Base-by-base conservation (phyloP, 1,284 basidiomycete genomes). In the Leccinum pallidistipes region DNA sequence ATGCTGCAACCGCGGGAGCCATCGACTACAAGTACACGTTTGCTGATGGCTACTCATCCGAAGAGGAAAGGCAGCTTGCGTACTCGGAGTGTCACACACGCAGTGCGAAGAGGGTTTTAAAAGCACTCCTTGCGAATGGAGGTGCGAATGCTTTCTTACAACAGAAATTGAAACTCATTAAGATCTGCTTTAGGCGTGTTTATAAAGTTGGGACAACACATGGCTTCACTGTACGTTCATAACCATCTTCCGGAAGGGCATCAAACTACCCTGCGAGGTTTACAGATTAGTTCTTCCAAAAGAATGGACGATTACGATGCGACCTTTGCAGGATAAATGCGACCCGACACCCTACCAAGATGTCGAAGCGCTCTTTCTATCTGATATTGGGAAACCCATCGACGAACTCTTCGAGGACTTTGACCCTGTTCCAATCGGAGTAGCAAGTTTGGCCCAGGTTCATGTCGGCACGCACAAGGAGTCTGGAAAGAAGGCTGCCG, bases 361-460 rank as follows among this genome's bases (percentile, higher is more conserved):
- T 62, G 72, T 95, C 4, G 83, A 92, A 68, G 76, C 75, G 3
- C 79, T 95, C 59, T 92, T 95, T 74, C 66, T 87, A 14, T 79
- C 80, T 5, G 93, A 95, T 71, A 87, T 92, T 71, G 92, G 91
- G 8, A 71, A 75, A 38, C 78, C 83, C 0, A 81, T 92, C 40
- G 77, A 78, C 2, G 87, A 90, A 9, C 71, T 90, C 40, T 93
- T 97, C 69, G 84, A 87, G 36, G 86, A 94, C 62, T 97, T 99
- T 72, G 87, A 98, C 67, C 86, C 87, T 4, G 81, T 82, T n/a
- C 97, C 97, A 10, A 91, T 99, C 59, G 97, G 97, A 6, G 95
- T 97, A 9, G 96, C 95, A 5, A 95, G 89, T 71, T 79, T 99
- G 36, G 97, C 96, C 7, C 97, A 99, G 76, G 97, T 99, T 6